Evolutionary conservation across 495 filamentous ascomycete species (phyloP).

Genomic region (Stereocaulon alpinum): DNA sequence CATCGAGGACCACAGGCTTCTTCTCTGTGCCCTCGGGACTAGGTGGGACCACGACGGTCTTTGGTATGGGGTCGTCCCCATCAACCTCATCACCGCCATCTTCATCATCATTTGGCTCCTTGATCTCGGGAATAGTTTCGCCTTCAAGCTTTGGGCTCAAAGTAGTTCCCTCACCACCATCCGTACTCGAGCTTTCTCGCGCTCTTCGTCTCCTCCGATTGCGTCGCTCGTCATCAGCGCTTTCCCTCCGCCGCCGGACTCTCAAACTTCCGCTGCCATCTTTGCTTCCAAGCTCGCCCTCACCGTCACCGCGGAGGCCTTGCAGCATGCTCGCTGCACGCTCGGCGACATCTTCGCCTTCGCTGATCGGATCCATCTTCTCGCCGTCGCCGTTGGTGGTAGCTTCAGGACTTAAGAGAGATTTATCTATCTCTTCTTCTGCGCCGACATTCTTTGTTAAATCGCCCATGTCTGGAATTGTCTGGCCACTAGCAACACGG

Average conservation of each 20-base stretch:
- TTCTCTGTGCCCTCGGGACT: constrained; percentile 31
- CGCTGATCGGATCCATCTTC: constrained; percentile 38
- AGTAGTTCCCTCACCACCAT: constrained; percentile 33
- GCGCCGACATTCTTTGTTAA: constrained; percentile 24
- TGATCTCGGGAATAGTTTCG: constrained; percentile 21
- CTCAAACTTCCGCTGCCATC: constrained; percentile 38
- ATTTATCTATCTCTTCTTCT: constrained; percentile 20
- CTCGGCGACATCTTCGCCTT: constrained; percentile 67
- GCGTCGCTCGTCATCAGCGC: constrained; percentile 58
- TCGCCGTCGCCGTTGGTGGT: constrained; percentile 22
- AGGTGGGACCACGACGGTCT: constrained; percentile 33
- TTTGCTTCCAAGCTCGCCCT: constrained; percentile 36
- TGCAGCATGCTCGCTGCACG: constrained; percentile 75
- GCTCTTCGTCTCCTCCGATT: constrained; percentile 46
- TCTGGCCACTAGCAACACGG: constrained; percentile 78
- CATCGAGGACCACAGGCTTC: constrained; percentile 27
- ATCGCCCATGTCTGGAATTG: constrained; percentile 55
- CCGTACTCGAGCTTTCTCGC: constrained; percentile 32
- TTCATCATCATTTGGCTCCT: constrained; percentile 22
- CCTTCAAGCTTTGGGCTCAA: constrained; percentile 11
- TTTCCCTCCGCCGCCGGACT: constrained; percentile 52
- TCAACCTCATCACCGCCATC: constrained; percentile 12
- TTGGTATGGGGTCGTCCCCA: constrained; percentile 25
- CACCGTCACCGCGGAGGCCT: constrained; percentile 58
- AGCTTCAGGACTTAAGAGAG: constrained; percentile 23